Evolutionary conservation across 352 stramenopile species (phyloP).

Genomic region (Phytopythium boreale): DNA sequence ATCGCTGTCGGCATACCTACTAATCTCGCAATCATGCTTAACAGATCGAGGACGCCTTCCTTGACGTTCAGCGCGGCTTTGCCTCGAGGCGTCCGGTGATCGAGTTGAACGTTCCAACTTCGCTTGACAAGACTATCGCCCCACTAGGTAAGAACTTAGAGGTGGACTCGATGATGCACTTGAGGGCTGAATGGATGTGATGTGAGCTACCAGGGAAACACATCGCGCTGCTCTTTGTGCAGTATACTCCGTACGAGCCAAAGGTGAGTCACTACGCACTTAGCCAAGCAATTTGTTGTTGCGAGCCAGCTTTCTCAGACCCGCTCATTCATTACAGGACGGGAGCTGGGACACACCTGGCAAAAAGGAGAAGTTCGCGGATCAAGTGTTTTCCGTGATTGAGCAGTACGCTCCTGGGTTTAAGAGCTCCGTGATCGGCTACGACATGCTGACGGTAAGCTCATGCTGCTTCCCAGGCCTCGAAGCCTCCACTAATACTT

Average conservation of each 20-base stretch:
- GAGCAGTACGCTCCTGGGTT: slow-evolving; percentile 88
- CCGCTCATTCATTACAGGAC: slow-evolving; percentile 27
- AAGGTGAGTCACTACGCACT: slow-evolving; percentile 31
- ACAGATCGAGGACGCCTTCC: slow-evolving; percentile 87
- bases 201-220: slow-evolving; percentile 58
- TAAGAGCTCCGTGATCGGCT: slow-evolving; percentile 74
- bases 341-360: slow-evolving; percentile 69
- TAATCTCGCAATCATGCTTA: not conserved
- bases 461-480: not conserved
- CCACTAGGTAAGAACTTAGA: slow-evolving; percentile 70
- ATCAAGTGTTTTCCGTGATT: slow-evolving; percentile 84
- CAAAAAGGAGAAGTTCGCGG: slow-evolving; percentile 79
- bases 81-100: slow-evolving; percentile 79
- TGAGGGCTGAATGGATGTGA: not conserved
- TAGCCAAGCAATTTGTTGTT: not conserved
- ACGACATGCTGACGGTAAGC: slow-evolving; percentile 81
- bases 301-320: not conserved
- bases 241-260: slow-evolving; percentile 89
- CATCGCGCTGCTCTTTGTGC: slow-evolving; percentile 88
- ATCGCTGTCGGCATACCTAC: not conserved
- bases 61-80: slow-evolving; percentile 73
- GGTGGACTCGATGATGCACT: not conserved
- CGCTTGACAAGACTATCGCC: slow-evolving; percentile 74
- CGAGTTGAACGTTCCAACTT: slow-evolving; percentile 91
- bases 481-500: no score